Conservation (phyloP, 768 basidiomycete genomes). For the Daedaleopsis sinensis region DNA sequence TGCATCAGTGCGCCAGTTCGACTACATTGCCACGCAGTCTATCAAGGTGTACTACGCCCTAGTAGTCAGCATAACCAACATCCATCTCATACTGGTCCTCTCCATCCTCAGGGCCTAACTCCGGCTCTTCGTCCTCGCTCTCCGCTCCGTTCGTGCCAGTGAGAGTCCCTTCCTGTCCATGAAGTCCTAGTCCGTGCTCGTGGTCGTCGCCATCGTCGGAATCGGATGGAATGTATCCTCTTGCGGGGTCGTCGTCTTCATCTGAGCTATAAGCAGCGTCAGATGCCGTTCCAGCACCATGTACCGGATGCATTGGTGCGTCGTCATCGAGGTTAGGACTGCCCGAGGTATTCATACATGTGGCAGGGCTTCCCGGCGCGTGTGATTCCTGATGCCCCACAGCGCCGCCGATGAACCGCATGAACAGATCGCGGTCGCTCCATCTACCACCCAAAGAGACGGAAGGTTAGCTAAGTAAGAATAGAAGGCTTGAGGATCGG, state of each 20-base stretch:
- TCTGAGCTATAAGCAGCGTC: too few relatives aligned
- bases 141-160: too few relatives aligned
- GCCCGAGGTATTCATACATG: too few relatives aligned
- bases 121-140: neutral
- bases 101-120: neutral
- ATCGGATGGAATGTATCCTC: neutral
- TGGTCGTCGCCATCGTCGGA: neutral
- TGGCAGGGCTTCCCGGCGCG: neutral
- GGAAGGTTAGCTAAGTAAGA: too few relatives aligned
- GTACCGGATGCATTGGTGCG: too few relatives aligned
- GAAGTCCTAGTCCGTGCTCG: neutral
- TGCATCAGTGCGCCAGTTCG: too few relatives aligned
- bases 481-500: neutral
- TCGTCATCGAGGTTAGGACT: too few relatives aligned
- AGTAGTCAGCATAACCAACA: neutral
- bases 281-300: too few relatives aligned
- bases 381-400: conserved; percentile 28
- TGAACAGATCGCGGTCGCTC: conserved; percentile 31
- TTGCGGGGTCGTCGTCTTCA: neutral
- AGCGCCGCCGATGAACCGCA: conserved; percentile 27
- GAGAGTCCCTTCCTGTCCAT: too few relatives aligned
- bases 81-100: neutral
- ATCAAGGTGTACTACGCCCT: neutral
- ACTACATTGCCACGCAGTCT: too few relatives aligned
- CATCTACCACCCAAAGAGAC: too few relatives aligned